Conservation (phyloP, 179 eudicot species). For the Vitellaria paradoxa region DNA sequence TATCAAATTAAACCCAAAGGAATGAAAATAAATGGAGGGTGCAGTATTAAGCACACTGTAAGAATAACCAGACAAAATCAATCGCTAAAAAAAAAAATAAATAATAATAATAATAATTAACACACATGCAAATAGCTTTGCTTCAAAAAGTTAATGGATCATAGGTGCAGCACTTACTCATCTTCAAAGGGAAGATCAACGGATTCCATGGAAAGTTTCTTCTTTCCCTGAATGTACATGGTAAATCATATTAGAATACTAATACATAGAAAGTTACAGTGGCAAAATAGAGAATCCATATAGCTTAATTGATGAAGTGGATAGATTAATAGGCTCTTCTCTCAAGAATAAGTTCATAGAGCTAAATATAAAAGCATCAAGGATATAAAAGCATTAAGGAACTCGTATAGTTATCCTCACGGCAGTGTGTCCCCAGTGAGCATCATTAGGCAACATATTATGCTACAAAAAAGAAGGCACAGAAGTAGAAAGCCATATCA, state of each 20-base stretch:
- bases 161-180: conserved; percentile 61
- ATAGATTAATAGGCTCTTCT: background rate
- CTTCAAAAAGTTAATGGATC: conserved; percentile 9
- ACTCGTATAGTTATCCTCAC: background rate
- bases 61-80: background rate
- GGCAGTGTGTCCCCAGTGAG: background rate
- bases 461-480: background rate
- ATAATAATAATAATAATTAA: background rate
- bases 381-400: background rate
- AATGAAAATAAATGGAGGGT: background rate
- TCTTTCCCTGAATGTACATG: conserved; percentile 52
- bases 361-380: background rate
- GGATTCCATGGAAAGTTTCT: conserved; percentile 76
- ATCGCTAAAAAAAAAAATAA: background rate
- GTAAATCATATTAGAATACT: background rate
- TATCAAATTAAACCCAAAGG: background rate
- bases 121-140: background rate
- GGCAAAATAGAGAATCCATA: background rate
- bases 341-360: background rate
- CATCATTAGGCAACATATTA: background rate
- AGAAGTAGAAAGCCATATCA: background rate
- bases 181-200: conserved; percentile 52
- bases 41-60: background rate
- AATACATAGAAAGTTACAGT: conserved; percentile 1
- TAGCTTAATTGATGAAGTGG: background rate